phyloP scores from a whole-genome alignment of 768 basidiomycete genomes.

The Hortiboletus flavorubellus region DNA sequence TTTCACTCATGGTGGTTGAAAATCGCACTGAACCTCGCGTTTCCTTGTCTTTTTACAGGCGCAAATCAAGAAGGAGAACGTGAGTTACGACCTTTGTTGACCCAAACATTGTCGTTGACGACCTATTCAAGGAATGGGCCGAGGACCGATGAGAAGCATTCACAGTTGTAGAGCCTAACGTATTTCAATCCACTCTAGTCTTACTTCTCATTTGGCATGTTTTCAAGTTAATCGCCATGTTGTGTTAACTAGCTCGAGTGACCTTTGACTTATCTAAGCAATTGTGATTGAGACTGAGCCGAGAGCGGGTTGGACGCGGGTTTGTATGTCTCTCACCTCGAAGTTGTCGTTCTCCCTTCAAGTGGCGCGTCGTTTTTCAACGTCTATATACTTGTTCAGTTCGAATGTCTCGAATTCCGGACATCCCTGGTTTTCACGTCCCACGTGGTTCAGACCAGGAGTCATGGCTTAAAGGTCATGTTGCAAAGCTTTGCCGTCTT shows the following conservation, averaged over 20 bases:
- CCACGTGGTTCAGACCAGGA: constrained; percentile 57
- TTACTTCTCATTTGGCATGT: constrained; percentile 14
- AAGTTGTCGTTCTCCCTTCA: background rate
- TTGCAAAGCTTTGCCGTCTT: constrained; percentile 63
- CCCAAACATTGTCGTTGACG: constrained; percentile 16
- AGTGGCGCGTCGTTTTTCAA: background rate
- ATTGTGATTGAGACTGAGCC: background rate
- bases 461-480: constrained; percentile 57
- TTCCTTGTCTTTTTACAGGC: constrained; percentile 46
- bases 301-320: background rate
- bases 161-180: constrained; percentile 23
- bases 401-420: constrained; percentile 56
- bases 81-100: constrained; percentile 38
- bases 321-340: background rate
- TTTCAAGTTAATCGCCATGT: constrained; percentile 18
- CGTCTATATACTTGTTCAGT: background rate
- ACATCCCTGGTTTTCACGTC: constrained; percentile 65
- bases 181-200: constrained; percentile 23
- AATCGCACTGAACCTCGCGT: background rate
- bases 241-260: constrained; percentile 9
- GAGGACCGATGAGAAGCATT: constrained; percentile 68
- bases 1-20: constrained; percentile 1
- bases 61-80: constrained; percentile 99
- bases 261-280: constrained; percentile 22
- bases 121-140: constrained; percentile 74